A percentile compares a stretch with the other conserved stretches of the same genome.
These are phyloP conservation scores for Hemisphaericaspora nanyangensis DNA, from an alignment of 805 yeast species.

Conservation along the genomic window DNA sequence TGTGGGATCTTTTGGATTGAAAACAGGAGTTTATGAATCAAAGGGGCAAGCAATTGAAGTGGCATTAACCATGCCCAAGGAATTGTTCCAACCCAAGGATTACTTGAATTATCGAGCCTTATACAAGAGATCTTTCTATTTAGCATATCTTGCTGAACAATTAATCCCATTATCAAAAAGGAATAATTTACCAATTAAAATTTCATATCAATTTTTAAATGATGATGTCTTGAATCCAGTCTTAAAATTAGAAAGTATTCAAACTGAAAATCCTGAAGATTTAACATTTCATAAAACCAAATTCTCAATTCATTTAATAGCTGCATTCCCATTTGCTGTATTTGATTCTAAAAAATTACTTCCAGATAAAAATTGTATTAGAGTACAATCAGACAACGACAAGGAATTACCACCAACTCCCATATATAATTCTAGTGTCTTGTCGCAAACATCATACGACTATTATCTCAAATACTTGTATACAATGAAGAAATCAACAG, in stretches of 20 bases:
- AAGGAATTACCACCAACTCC: slow-evolving; percentile 72
- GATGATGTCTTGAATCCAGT: slow-evolving; percentile 79
- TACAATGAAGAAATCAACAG: slow-evolving; percentile 69
- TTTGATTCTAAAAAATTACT: slow-evolving; percentile 74
- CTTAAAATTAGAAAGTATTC: slow-evolving; percentile 55
- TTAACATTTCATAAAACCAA: slow-evolving; percentile 59
- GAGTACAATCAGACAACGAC: slow-evolving; percentile 51
- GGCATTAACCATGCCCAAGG: slow-evolving; percentile 74
- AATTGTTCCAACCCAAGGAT: slow-evolving; percentile 79
- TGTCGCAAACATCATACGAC: slow-evolving; percentile 65
- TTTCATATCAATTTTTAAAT: slow-evolving; percentile 62
- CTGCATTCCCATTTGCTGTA: slow-evolving; percentile 65
- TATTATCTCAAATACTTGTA: slow-evolving; percentile 73
- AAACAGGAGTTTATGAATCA: slow-evolving; percentile 68
- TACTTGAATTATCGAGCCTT: slow-evolving; percentile 84
- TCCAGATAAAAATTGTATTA: slow-evolving; percentile 78
- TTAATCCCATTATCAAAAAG: slow-evolving; percentile 51
- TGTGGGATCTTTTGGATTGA: slow-evolving; percentile 86
- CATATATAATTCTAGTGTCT: slow-evolving; percentile 74
- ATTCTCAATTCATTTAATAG: slow-evolving; percentile 66
- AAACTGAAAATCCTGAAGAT: slow-evolving; percentile 48
- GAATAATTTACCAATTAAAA: slow-evolving; percentile 56
- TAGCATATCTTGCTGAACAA: slow-evolving; percentile 72
- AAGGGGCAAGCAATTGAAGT: slow-evolving; percentile 71
- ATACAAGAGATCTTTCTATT: slow-evolving; percentile 84